Base-by-base conservation (phyloP, 2,329 filamentous ascomycete genomes). In the Claviceps quebecensis region DNA sequence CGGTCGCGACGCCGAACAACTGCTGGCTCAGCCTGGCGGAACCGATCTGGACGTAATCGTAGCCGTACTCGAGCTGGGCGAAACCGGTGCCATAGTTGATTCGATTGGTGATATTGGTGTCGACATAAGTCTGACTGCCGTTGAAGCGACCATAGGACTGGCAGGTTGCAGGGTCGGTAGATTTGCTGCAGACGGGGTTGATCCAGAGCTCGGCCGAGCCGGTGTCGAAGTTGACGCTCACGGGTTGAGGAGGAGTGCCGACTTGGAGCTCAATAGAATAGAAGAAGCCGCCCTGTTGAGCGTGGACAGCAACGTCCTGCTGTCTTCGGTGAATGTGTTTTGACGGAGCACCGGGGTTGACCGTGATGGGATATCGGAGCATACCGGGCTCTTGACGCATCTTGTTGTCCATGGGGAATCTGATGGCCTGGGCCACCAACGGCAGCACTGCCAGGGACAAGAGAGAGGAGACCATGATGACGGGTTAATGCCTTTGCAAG, bases 191-290 rank as follows among this genome's bases (percentile, higher is more conserved):
- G 7, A 63, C 58, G 6, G 69, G 69, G 51, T 71, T 69, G 39
- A 72, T 66, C 69, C 69, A 72, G 5, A 70, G 61, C 56, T 71
- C 68, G 8, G 62, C 59, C 4, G 69, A 70, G 16, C 68, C 68
- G 0, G 69, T 71, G 53, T 72, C 69, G 47, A 72, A 63, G 53
- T 67, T 63, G 54, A 71, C 66, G 37, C 60, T 65, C 45, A 71
- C 65, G 4, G 56, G 51, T 51, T 70, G 67, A 5, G 61, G 60
- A 4, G 69, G 69, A 0, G 63, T 68, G 8, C 69, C 69, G 38
- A 72, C 57, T 13, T 55, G 53, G 19, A 72, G 53, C 16, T 69
- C 63, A 45, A 70, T 67, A 40, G 63, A 67, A 59, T 72, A 69
- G 51, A 66, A 65, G 53, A 63, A 66, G 8, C 64, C 65, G 23